Percentiles rank a stretch among this genome's conserved stretches.
Evolutionary conservation across 768 basidiomycete species (phyloP).

Genomic region (Lyophyllum semitale): DNA sequence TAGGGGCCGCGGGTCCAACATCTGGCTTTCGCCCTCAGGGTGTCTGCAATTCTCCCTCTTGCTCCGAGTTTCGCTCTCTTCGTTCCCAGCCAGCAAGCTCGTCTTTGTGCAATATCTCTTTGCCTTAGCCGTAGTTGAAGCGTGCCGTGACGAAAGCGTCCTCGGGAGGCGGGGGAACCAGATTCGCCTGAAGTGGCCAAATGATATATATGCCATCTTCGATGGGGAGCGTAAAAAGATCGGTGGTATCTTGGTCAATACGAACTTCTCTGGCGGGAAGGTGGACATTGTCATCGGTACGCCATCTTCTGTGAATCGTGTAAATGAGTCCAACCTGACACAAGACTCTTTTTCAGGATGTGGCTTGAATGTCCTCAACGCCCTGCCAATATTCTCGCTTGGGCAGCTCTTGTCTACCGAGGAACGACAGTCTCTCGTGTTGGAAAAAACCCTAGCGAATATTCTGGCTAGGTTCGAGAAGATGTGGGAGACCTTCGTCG

Average conservation of each 20-base stretch:
- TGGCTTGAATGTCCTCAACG: constrained; percentile 85
- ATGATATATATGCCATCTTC: constrained; percentile 83
- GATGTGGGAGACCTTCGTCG: constrained; percentile 77
- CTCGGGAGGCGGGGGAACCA: constrained; percentile 53
- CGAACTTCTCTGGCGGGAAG: constrained; percentile 71
- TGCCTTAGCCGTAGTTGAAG: constrained; percentile 86
- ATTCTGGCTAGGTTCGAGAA: constrained; percentile 76
- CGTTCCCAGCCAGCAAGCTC: constrained; percentile 61
- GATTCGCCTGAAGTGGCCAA: constrained; percentile 93
- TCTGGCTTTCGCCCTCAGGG: constrained; percentile 91
- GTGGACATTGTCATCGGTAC: constrained; percentile 83
- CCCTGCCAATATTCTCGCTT: constrained; percentile 81
- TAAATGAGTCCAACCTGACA: background rate
- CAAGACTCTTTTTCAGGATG: constrained; percentile 57
- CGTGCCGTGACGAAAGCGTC: constrained; percentile 63
- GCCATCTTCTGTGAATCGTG: background rate
- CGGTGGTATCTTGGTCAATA: constrained; percentile 91
- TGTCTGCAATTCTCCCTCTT: constrained; percentile 85
- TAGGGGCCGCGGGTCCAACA: constrained; percentile 84
- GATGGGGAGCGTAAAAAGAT: constrained; percentile 69
- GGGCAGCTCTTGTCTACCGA: constrained; percentile 58
- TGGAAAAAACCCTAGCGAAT: constrained; percentile 76
- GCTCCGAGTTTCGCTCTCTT: constrained; percentile 55
- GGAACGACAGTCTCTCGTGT: constrained; percentile 40
- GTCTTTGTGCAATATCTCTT: constrained; percentile 96